Conservation (phyloP, 441 rosid species). For the Erodium chrysanthum region DNA sequence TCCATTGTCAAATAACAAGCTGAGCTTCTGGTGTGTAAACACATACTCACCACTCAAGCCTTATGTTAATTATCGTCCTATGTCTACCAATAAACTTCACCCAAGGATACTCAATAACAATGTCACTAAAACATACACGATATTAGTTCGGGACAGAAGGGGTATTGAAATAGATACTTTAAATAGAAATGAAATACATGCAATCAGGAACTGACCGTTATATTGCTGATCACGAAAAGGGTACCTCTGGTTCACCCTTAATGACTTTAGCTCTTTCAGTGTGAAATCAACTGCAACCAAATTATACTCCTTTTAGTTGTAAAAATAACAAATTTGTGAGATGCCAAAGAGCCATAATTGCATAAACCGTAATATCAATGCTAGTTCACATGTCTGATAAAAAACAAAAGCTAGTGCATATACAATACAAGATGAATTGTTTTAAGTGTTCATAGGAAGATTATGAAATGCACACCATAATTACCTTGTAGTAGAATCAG, state of each 20-base stretch:
- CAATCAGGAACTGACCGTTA: conserved; percentile 45
- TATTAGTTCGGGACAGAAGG: not conserved
- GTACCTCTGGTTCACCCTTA: conserved; percentile 67
- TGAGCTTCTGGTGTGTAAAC: too few species aligned
- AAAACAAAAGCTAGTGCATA: not conserved
- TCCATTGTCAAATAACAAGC: too few species aligned
- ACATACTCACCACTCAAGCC: not conserved
- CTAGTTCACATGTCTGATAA: not conserved
- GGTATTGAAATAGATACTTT: not conserved
- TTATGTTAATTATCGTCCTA: not conserved
- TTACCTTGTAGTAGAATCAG: not conserved
- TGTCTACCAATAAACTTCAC: not conserved
- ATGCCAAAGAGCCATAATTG: not conserved
- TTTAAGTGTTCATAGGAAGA: too few species aligned
- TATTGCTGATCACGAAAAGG: conserved; percentile 72
- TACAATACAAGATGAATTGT: not conserved
- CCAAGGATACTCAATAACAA: not conserved
- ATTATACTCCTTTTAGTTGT: not conserved
- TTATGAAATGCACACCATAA: too few species aligned
- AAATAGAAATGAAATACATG: not conserved
- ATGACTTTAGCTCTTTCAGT: conserved; percentile 50
- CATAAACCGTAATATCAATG: not conserved
- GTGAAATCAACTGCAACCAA: conserved; percentile 72
- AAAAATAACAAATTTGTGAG: not conserved
- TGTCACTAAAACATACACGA: not conserved